Evolutionary conservation across 768 basidiomycete species (phyloP), one percentile per base, ranked within the genome.

Genomic region (Mycena galericulata): DNA sequence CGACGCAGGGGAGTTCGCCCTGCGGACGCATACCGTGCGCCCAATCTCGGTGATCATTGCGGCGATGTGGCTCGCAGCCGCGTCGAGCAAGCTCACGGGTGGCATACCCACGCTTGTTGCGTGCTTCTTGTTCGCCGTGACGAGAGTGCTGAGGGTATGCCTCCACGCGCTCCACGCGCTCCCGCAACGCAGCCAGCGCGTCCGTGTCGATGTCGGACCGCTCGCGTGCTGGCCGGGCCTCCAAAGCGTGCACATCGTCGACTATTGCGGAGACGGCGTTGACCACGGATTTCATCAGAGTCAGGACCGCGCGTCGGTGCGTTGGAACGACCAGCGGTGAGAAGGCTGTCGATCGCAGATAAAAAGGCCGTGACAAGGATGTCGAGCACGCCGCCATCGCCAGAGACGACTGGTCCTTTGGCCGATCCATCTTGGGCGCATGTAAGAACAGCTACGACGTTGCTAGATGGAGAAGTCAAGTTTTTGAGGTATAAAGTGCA

Each of bases 11-110:
- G 77, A 64, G 71, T 79, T 90, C 43, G 92, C 91, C 75, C 90
- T 93, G 38, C 91, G 90, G 46, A 99, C 92, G 71, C 84, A 91
- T 26, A 98, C 79, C 38, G 89, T 86, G 79, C 91, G 89, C 59
- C 92, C 94, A 64, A 98, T 90, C 71, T 97, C 97, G 10, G 97
- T 96, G 58, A 98, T 81, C 6, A 93, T 92, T 4, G 87, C 85
- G 3, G 95, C 93, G 49, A 98, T 92, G 74, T 99, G 98, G 75
- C 95, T 96, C 1, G 97, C 95, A 7, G 98, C 98, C 9, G 97
- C 98, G 74, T 99, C 98, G 62, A 99, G 85, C 54, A 99, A 82
- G 72, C 94, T 95, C 74, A 99, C 96, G 18, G 98, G 98, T 0
- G 94, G 92, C 83, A 99, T 88, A 22, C 97, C 97, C 26, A 92